Evolutionary conservation across 805 yeast species (phyloP).

Genomic region (Metschnikowia picachoensis): DNA sequence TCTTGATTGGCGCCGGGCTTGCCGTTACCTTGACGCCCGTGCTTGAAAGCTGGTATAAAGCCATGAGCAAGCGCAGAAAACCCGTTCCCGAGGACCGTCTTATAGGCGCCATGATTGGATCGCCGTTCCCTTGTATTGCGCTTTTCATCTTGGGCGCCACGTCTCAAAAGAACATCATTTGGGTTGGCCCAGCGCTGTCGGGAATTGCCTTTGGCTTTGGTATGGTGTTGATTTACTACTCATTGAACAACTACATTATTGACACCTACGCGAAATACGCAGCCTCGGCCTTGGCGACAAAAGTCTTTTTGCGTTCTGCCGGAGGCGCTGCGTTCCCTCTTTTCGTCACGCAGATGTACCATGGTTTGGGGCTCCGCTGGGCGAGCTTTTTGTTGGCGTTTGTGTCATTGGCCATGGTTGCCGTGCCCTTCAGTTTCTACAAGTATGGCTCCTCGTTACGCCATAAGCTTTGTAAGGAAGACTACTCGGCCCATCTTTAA

Average conservation of each 20-base stretch:
- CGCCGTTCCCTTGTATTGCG: conserved; percentile 79
- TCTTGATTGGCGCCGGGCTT: conserved; percentile 76
- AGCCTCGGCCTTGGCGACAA: conserved; percentile 77
- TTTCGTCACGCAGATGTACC: conserved; percentile 78
- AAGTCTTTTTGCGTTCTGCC: conserved; percentile 73
- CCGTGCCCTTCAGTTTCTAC: conserved; percentile 68
- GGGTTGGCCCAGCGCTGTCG: conserved; percentile 62
- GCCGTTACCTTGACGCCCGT: conserved; percentile 75
- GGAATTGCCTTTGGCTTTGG: conserved; percentile 60
- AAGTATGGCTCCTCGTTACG: conserved; percentile 62
- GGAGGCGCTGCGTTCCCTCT: conserved; percentile 88
- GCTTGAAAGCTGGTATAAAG: conserved; percentile 59
- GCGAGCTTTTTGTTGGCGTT: conserved; percentile 77
- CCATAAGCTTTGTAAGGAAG: conserved; percentile 62
- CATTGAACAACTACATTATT: conserved; percentile 75
- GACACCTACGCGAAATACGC: conserved; percentile 84
- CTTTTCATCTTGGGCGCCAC: conserved; percentile 81
- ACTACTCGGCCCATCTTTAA: conserved; percentile 35
- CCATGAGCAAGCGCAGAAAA: conserved; percentile 47
- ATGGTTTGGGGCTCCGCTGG: conserved; percentile 71
- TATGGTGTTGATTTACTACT: conserved; percentile 56
- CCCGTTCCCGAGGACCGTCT: conserved; percentile 80
- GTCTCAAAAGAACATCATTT: conserved; percentile 59
- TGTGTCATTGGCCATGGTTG: conserved; percentile 71
- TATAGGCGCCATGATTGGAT: conserved; percentile 76